Conservation (phyloP, 306 rosid genomes). For the Oemleria cerasiformis region DNA sequence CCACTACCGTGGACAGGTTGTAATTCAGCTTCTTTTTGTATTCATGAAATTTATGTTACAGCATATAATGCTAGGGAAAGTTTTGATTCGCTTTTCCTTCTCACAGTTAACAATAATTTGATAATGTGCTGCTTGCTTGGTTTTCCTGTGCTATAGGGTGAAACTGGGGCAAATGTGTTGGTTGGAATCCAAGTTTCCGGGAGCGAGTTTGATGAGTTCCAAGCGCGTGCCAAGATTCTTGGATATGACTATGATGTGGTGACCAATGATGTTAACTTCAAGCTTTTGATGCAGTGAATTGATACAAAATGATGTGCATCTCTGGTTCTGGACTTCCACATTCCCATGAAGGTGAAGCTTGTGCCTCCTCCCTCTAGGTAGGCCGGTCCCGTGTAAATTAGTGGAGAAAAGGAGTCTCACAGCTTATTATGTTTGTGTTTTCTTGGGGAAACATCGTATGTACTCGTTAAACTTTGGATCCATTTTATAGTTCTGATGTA, state of each 20-base stretch:
- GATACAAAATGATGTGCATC: neutral
- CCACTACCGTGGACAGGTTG: slow-evolving; percentile 80
- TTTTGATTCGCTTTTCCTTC: neutral
- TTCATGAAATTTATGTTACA: neutral
- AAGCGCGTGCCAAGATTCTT: slow-evolving; percentile 41
- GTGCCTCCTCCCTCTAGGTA: neutral
- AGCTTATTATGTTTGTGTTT: too few relatives aligned
- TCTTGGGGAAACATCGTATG: too few relatives aligned
- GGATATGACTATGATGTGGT: slow-evolving; percentile 73
- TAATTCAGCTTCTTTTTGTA: slow-evolving; percentile 13
- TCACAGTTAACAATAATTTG: neutral
- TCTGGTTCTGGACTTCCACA: neutral
- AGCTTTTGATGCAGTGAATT: slow-evolving; percentile 64
- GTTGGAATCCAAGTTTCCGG: slow-evolving; percentile 75
- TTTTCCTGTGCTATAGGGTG: slow-evolving; percentile 56
- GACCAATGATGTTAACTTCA: slow-evolving; percentile 47
- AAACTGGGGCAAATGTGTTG: slow-evolving; percentile 74
- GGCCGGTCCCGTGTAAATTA: too few relatives aligned
- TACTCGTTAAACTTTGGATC: too few relatives aligned
- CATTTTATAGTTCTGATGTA: too few relatives aligned
- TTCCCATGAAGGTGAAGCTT: neutral
- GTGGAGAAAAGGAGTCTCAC: too few relatives aligned
- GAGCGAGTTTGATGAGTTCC: slow-evolving; percentile 64
- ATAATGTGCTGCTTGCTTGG: neutral
- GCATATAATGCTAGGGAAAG: neutral